phyloP scores from a whole-genome alignment of 768 basidiomycete genomes.

The Macrolepiota fuliginosa region DNA sequence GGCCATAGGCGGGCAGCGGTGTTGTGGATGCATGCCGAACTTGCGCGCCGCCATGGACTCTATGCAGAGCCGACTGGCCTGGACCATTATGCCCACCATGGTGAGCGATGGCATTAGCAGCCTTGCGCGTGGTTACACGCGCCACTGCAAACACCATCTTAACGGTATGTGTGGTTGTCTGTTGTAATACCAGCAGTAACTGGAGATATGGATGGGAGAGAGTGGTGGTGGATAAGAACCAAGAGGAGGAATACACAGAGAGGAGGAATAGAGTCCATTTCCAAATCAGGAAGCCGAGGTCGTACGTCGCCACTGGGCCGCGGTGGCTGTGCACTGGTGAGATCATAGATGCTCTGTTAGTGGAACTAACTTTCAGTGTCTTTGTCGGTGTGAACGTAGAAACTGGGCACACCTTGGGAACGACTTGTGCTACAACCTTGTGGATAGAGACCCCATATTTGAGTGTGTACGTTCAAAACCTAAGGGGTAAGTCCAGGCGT shows the following conservation, averaged over 20 bases:
- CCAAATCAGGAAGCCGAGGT: constrained; percentile 5
- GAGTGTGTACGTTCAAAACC: background rate
- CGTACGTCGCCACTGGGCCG: constrained; percentile 1
- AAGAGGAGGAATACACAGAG: background rate
- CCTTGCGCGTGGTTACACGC: constrained; percentile 39
- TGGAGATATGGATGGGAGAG: background rate
- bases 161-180: background rate
- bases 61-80: constrained; percentile 21
- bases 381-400: background rate
- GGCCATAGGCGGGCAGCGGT: constrained; percentile 15
- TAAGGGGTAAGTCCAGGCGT: background rate
- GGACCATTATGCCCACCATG: constrained; percentile 24
- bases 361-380: background rate
- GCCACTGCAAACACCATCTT: constrained; percentile 41
- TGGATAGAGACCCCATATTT: background rate
- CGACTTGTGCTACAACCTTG: background rate
- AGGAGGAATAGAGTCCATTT: background rate
- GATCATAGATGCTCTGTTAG: background rate
- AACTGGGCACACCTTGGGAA: background rate
- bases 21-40: constrained; percentile 37
- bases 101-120: constrained; percentile 30
- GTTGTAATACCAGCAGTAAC: background rate
- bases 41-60: constrained; percentile 42
- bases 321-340: background rate
- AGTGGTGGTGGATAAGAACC: background rate